These are phyloP conservation scores for Oryza nivara DNA, from an alignment of 176 grass and related monocot species.

Conservation along the genomic window DNA sequence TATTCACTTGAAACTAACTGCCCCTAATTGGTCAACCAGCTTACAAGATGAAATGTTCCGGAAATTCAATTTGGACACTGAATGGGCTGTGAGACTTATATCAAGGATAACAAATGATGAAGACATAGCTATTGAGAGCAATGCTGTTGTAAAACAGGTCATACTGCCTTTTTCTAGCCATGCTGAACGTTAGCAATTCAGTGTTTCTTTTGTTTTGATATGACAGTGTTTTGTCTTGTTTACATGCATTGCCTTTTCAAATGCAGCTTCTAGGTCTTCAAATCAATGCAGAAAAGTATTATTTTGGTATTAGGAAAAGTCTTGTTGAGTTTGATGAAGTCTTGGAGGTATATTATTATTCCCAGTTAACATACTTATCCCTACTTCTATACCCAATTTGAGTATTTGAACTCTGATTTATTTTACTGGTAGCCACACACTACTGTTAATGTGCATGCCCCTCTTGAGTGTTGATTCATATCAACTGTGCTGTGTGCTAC, in stretches of 20 bases:
- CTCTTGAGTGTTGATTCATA: constrained; percentile 7
- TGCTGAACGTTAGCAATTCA: background rate
- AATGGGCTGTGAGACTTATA: constrained; percentile 94
- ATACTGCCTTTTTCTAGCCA: constrained; percentile 25
- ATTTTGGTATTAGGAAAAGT: constrained; percentile 92
- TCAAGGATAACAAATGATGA: constrained; percentile 94
- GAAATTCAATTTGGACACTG: constrained; percentile 97
- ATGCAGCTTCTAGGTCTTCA: constrained; percentile 92
- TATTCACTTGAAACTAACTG: background rate
- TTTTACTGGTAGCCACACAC: background rate
- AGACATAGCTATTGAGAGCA: constrained; percentile 82
- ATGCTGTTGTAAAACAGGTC: constrained; percentile 88
- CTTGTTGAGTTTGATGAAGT: constrained; percentile 99
- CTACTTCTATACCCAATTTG: background rate
- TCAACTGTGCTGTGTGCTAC: background rate
- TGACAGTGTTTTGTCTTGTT: constrained; percentile 37
- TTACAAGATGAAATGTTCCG: constrained; percentile 99
- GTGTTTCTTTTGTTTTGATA: background rate
- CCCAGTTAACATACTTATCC: background rate
- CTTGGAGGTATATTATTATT: constrained; percentile 61
- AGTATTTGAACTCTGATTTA: background rate
- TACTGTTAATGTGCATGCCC: background rate
- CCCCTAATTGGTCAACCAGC: constrained; percentile 50
- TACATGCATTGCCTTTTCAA: constrained; percentile 12
- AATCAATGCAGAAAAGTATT: constrained; percentile 98